Base-by-base conservation (phyloP, 345 rosid species). In the Hibiscus syriacus region DNA sequence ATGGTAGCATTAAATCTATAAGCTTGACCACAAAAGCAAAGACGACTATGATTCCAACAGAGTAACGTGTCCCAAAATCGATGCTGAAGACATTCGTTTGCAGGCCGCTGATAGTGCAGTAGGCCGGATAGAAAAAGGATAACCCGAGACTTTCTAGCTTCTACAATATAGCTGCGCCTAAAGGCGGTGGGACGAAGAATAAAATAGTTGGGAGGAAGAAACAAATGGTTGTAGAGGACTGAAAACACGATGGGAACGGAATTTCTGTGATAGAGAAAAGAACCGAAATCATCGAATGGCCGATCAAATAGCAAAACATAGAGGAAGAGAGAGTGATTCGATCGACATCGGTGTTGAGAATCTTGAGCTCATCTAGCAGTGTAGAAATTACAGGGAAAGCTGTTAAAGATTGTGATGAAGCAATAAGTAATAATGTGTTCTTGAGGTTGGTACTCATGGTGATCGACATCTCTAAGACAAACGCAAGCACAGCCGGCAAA, bases 311-410 rank as follows among this genome's bases (percentile, higher is more conserved):
- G 22, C 72, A 70, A 25, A 78, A 43, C 74, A 80, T 68, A 17
- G 82, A 39, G 2, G 80, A 59, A 3, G 82, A 67, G 52, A 78
- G 53, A 19, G 82, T 82, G 8, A 83, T 36, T 10, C 78, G 74
- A n/a, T 81, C 84, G n/a, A 83, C 32, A 36, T 80, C 79, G 4
- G 84, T 69, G 63, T 80, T 80, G 4, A 68, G 43, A 56, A 83
- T 65, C 43, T 64, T 72, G 36, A 83, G 81, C 72, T 83, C 84
- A 1, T 60, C 29, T 14, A 83, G 45, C 10, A 83, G 73, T 63
- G n/a, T 55, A 6, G 76, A 66, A 32, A 83, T 58, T 22, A 73
- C 81, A 0, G 81, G 82, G 50, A 78, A 81, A 27, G 70, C 70
- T 2, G 71, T 68, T 38, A 68, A 27, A 25, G 16, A 22, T 17